A percentile compares a stretch with the other conserved stretches of the same genome.
phyloP scores from a whole-genome alignment of 106 monocot species.

The Platanthera zijinensis region DNA sequence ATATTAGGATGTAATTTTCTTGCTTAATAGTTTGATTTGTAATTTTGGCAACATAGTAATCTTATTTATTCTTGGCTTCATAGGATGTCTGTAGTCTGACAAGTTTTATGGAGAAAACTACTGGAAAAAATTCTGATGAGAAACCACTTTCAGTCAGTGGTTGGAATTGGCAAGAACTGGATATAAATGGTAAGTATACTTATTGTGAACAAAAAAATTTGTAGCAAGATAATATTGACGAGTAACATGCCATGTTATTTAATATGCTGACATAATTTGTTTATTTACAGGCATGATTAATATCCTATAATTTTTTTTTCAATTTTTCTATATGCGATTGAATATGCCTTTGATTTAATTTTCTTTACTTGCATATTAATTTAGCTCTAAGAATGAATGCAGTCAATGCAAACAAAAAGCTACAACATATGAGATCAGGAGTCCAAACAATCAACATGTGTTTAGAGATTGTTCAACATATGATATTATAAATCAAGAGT shows the following conservation, averaged over 20 bases:
- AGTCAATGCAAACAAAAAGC: too few relatives aligned
- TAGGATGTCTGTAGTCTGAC: constrained; percentile 84
- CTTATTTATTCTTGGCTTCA: background rate
- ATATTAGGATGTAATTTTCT: too few relatives aligned
- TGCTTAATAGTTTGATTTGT: too few relatives aligned
- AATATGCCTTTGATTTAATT: too few relatives aligned
- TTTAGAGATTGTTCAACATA: too few relatives aligned
- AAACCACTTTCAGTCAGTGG: constrained; percentile 96
- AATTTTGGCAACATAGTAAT: background rate
- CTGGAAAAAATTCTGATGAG: constrained; percentile 73
- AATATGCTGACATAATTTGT: background rate
- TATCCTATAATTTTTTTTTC: too few relatives aligned
- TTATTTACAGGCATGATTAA: background rate
- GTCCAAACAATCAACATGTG: too few relatives aligned
- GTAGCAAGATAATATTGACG: background rate
- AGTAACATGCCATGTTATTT: background rate
- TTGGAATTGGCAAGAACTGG: constrained; percentile 86
- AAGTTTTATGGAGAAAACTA: constrained; percentile 68
- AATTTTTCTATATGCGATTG: too few relatives aligned
- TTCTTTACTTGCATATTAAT: too few relatives aligned
- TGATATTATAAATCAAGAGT: too few relatives aligned
- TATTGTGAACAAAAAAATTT: background rate
- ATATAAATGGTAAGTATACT: constrained; percentile 60
- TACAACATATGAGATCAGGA: too few relatives aligned
- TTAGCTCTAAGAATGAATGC: too few relatives aligned